These are phyloP conservation scores for Entomortierella lignicola DNA, from an alignment of 192 early-diverging fungal genomes.

Conservation along the genomic window DNA sequence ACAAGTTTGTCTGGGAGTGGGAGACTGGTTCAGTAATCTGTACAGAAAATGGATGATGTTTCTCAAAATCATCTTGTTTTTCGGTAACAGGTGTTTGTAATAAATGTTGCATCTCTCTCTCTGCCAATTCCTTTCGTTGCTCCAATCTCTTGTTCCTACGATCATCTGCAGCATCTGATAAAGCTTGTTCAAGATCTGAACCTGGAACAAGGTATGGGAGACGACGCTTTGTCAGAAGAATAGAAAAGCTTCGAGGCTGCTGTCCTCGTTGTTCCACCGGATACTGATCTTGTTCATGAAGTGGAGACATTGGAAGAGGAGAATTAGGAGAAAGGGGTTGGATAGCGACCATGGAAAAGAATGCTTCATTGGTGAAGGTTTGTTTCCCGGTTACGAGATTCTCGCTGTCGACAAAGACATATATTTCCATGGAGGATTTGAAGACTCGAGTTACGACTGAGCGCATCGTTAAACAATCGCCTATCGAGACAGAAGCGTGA, in stretches of 20 bases:
- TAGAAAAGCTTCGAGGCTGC: background rate
- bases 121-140: conserved; percentile 55
- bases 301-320: background rate
- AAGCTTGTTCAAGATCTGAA: conserved; percentile 47
- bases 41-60: background rate
- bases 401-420: conserved; percentile 66
- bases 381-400: conserved; percentile 64
- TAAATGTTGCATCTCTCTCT: conserved; percentile 23
- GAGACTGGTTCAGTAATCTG: too few relatives aligned
- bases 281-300: background rate
- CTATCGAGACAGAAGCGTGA: conserved; percentile 5
- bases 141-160: conserved; percentile 54
- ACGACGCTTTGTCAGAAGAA: background rate
- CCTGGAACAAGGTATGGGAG: conserved; percentile 53
- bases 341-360: conserved; percentile 63
- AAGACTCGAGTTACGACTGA: conserved; percentile 65
- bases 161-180: conserved; percentile 52
- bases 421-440: conserved; percentile 66
- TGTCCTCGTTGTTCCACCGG: background rate
- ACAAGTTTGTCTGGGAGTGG: background rate
- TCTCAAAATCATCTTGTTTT: background rate
- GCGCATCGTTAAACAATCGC: conserved; percentile 61
- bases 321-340: conserved; percentile 11
- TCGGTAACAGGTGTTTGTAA: background rate
- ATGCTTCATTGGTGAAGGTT: conserved; percentile 70